A percentile compares a stretch with the other conserved stretches of the same genome.
Conservation (phyloP, 2,329 filamentous ascomycete species). For the Didymella sp. region DNA sequence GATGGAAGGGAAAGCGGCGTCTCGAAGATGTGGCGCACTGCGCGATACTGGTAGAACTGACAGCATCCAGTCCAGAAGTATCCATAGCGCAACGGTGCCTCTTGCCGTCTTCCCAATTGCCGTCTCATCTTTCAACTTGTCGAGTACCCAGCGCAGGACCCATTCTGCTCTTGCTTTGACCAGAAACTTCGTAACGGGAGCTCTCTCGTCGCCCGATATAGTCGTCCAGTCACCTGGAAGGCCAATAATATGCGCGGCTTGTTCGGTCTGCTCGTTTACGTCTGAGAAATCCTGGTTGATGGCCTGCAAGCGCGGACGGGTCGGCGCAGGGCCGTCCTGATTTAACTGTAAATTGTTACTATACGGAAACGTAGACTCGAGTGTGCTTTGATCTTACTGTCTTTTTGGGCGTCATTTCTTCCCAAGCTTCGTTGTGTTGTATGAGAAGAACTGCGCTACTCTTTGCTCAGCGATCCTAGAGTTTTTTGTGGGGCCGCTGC, state of each 20-base stretch:
- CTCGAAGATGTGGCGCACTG: slow-evolving; percentile 73
- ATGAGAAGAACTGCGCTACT: slow-evolving; percentile 32
- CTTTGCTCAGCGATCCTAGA: slow-evolving; percentile 26
- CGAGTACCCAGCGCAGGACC: slow-evolving; percentile 71
- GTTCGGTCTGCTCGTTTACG: slow-evolving; percentile 50
- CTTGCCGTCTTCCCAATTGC: slow-evolving; percentile 50
- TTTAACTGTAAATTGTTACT: slow-evolving; percentile 14
- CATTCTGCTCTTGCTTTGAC: slow-evolving; percentile 63
- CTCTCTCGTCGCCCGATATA: slow-evolving; percentile 21
- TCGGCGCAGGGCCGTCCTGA: slow-evolving; percentile 30
- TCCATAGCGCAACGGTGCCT: slow-evolving; percentile 59
- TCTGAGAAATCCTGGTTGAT: slow-evolving; percentile 49
- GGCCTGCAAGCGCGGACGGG: slow-evolving; percentile 50
- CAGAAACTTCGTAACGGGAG: slow-evolving; percentile 20
- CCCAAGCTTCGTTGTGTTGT: slow-evolving; percentile 11
- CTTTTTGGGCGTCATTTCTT: slow-evolving; percentile 34
- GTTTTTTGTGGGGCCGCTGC: slow-evolving; percentile 9
- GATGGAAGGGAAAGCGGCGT: slow-evolving; percentile 71
- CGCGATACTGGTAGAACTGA: slow-evolving; percentile 71
- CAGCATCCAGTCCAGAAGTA: slow-evolving; percentile 67
- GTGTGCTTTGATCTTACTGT: slow-evolving; percentile 18
- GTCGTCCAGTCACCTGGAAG: slow-evolving; percentile 42
- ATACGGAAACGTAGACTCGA: too few species aligned
- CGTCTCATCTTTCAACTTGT: slow-evolving; percentile 59
- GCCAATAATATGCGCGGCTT: slow-evolving; percentile 51